A percentile compares a stretch with the other conserved stretches of the same genome.
These are phyloP conservation scores for Metrosideros polymorpha DNA, from an alignment of 441 rosid species.

Conservation along the genomic window DNA sequence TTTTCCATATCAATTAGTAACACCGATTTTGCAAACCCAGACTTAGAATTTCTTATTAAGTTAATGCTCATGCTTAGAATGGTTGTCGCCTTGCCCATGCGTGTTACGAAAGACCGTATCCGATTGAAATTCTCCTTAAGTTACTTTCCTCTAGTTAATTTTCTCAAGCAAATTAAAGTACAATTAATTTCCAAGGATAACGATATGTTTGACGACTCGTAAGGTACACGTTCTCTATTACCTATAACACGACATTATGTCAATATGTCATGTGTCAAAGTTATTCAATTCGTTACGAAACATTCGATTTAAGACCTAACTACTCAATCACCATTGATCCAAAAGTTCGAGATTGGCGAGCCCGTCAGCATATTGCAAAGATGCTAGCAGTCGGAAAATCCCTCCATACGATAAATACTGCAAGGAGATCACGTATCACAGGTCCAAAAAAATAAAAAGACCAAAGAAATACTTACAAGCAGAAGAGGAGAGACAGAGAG, in stretches of 20 bases:
- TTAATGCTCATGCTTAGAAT: background rate
- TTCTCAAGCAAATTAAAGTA: fast-evolving
- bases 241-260: fast-evolving
- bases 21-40: background rate
- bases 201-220: fast-evolving
- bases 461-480: background rate
- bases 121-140: background rate
- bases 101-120: background rate
- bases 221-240: too few species aligned
- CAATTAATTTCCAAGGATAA: background rate
- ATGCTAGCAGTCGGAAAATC: background rate
- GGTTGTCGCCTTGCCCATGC: background rate
- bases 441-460: background rate
- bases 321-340: fast-evolving
- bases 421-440: too few species aligned
- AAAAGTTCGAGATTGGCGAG: fast-evolving
- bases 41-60: background rate
- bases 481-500: background rate
- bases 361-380: too few species aligned
- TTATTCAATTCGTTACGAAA: too few species aligned
- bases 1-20: background rate
- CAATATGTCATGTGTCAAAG: background rate
- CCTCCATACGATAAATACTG: background rate
- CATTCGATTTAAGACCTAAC: background rate
- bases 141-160: background rate